These are phyloP conservation scores for Aureobasidium sp. DNA, from an alignment of 2,329 filamentous ascomycete species.

Conservation along the genomic window DNA sequence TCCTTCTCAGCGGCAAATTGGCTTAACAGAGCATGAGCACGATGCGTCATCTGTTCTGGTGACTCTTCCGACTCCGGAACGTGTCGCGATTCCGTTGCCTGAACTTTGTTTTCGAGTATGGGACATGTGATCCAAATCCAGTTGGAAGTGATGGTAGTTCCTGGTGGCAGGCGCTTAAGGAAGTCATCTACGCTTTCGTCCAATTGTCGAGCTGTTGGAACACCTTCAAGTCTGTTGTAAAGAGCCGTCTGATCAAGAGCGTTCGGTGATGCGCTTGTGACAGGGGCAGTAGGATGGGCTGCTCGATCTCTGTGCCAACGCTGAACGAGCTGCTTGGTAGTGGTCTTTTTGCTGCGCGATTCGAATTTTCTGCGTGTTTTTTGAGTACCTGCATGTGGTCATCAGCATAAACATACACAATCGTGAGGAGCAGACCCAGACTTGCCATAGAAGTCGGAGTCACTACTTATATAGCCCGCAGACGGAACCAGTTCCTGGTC, in stretches of 20 bases:
- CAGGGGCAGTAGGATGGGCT: neutral
- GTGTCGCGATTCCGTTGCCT: constrained; percentile 40
- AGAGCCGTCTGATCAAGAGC: constrained; percentile 25
- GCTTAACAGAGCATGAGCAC: constrained; percentile 49
- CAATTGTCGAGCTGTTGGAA: constrained; percentile 52
- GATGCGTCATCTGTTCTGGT: constrained; percentile 25
- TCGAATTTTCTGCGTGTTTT: neutral
- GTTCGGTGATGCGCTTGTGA: neutral
- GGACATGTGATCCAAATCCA: constrained; percentile 74
- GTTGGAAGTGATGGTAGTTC: constrained; percentile 49
- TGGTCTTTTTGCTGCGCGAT: neutral
- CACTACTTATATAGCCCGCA: constrained; percentile 33
- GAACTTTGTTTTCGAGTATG: constrained; percentile 31
- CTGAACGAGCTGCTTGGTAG: neutral
- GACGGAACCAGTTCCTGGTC: neutral
- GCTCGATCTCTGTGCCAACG: neutral
- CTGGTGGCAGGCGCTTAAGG: constrained; percentile 59
- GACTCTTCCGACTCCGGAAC: constrained; percentile 33
- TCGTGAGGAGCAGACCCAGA: too few species aligned
- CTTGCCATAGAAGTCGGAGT: constrained; percentile 40
- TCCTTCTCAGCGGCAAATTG: constrained; percentile 40
- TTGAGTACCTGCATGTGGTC: neutral
- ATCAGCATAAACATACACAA: neutral
- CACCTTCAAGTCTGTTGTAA: constrained; percentile 54
- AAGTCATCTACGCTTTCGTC: constrained; percentile 60